A percentile compares a stretch with the other conserved stretches of the same genome.
phyloP scores from a whole-genome alignment of 1,284 basidiomycete genomes.

The Cryptococcus hybrid region DNA sequence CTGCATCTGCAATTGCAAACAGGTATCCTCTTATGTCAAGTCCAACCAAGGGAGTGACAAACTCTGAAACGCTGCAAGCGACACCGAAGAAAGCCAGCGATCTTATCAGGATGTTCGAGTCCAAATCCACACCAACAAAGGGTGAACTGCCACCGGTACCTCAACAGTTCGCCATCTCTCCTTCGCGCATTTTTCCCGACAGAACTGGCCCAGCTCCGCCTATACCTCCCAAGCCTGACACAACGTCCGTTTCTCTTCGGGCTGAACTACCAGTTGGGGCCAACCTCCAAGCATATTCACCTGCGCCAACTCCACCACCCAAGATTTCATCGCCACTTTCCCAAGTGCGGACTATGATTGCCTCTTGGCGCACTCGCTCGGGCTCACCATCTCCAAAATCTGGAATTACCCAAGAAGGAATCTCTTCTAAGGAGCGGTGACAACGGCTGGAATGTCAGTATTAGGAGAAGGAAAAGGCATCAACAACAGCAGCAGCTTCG shows the following conservation, averaged over 20 bases:
- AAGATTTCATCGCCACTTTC: constrained; percentile 35
- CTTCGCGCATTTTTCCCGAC: background rate
- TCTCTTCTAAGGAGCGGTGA: constrained; percentile 25
- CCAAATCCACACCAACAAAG: constrained; percentile 2
- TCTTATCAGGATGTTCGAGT: constrained; percentile 43
- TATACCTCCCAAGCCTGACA: background rate
- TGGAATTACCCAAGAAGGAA: constrained; percentile 35
- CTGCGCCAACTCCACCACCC: constrained; percentile 16
- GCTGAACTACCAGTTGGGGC: too few species aligned
- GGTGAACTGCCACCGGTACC: background rate
- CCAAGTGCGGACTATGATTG: constrained; percentile 71
- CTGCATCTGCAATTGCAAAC: constrained; percentile 12
- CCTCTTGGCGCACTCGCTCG: constrained; percentile 58
- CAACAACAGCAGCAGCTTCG: constrained; percentile 50
- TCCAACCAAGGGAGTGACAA: constrained; percentile 14
- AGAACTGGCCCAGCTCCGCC: constrained; percentile 1
- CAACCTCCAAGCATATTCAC: background rate
- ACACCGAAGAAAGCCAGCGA: constrained; percentile 35
- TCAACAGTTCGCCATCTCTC: constrained; percentile 15
- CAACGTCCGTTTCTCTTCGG: background rate
- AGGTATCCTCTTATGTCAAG: constrained; percentile 28
- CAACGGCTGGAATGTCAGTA: constrained; percentile 59
- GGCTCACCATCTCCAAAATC: constrained; percentile 55
- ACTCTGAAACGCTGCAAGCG: constrained; percentile 13
- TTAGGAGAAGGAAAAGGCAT: constrained; percentile 58